phyloP scores from a whole-genome alignment of 495 filamentous ascomycete species.

The Baudoinia panamericana region DNA sequence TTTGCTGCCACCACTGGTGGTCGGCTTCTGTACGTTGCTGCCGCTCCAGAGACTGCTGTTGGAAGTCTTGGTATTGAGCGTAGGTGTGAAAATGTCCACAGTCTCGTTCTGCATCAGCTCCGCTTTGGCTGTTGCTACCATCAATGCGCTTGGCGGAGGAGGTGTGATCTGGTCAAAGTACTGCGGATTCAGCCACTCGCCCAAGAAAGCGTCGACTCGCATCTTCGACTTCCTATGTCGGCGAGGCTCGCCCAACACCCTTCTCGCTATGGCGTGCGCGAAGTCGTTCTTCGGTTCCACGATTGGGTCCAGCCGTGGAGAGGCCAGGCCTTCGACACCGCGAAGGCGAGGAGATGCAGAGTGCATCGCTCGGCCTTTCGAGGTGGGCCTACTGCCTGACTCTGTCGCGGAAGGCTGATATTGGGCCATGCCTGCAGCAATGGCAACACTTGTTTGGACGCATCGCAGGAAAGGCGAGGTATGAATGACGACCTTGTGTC shows the following conservation, averaged over 20 bases:
- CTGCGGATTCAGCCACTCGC: slow-evolving; percentile 86
- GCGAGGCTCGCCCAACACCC: slow-evolving; percentile 10
- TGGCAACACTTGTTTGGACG: slow-evolving; percentile 80
- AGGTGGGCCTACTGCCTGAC: neutral
- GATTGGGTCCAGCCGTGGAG: slow-evolving; percentile 16
- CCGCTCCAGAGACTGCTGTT: slow-evolving; percentile 13
- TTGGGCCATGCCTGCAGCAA: slow-evolving; percentile 76
- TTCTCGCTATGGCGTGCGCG: slow-evolving; percentile 9
- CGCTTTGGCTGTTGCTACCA: slow-evolving; percentile 77
- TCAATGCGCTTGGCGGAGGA: slow-evolving; percentile 69
- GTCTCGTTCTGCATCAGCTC: slow-evolving; percentile 46
- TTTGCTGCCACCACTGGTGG: slow-evolving; percentile 8
- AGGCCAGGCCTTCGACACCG: slow-evolving; percentile 4
- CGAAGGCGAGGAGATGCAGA: slow-evolving; percentile 18
- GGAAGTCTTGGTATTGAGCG: slow-evolving; percentile 4
- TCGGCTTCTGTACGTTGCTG: neutral
- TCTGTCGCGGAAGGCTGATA: slow-evolving; percentile 31
- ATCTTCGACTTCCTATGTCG: slow-evolving; percentile 43
- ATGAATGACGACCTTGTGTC: slow-evolving; percentile 74
- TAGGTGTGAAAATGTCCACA: slow-evolving; percentile 17
- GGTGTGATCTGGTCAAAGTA: slow-evolving; percentile 89
- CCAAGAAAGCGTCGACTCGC: slow-evolving; percentile 81
- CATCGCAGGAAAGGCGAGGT: slow-evolving; percentile 86
- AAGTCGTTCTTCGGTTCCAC: slow-evolving; percentile 16
- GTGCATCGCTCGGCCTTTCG: neutral